Percentiles rank a stretch among this genome's conserved stretches.
phyloP scores from a whole-genome alignment of 495 filamentous ascomycete genomes.

The Tuber brumale region DNA sequence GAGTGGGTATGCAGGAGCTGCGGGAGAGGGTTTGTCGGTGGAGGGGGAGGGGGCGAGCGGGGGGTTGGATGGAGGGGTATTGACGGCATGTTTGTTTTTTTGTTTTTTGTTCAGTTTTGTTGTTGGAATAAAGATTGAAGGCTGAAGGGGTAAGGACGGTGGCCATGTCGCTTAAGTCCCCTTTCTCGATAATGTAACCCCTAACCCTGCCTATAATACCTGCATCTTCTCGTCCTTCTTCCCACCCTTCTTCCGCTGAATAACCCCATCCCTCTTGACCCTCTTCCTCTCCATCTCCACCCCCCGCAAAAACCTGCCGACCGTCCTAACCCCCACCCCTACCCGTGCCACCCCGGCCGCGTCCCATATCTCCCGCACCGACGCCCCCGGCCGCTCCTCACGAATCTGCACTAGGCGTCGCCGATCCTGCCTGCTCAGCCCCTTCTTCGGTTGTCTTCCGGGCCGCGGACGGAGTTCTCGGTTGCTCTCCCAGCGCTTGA shows the following conservation, averaged over 20 bases:
- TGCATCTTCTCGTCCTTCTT: neutral
- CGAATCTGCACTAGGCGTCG: neutral
- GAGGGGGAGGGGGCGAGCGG: conserved; percentile 20
- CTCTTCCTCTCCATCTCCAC: neutral
- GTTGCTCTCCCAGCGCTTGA: conserved; percentile 5
- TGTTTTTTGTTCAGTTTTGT: conserved; percentile 6
- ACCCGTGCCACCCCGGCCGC: neutral
- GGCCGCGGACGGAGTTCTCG: neutral
- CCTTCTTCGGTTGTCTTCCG: neutral
- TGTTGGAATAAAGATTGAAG: conserved; percentile 5
- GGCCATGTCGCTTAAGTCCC: conserved; percentile 47
- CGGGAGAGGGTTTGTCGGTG: conserved; percentile 35
- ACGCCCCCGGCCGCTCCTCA: neutral
- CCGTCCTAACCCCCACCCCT: neutral
- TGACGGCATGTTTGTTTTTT: conserved; percentile 11
- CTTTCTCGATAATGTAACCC: neutral
- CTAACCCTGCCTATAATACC: neutral
- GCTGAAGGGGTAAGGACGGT: conserved; percentile 41
- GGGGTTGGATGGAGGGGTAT: conserved; percentile 28
- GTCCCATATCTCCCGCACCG: neutral
- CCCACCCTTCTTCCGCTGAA: too few species aligned
- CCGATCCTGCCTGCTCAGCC: neutral
- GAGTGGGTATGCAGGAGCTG: conserved; percentile 66
- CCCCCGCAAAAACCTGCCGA: neutral
- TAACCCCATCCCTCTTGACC: neutral